These are phyloP conservation scores for Diplocarpon mali DNA, from an alignment of 2,329 filamentous ascomycete species.

Conservation along the genomic window DNA sequence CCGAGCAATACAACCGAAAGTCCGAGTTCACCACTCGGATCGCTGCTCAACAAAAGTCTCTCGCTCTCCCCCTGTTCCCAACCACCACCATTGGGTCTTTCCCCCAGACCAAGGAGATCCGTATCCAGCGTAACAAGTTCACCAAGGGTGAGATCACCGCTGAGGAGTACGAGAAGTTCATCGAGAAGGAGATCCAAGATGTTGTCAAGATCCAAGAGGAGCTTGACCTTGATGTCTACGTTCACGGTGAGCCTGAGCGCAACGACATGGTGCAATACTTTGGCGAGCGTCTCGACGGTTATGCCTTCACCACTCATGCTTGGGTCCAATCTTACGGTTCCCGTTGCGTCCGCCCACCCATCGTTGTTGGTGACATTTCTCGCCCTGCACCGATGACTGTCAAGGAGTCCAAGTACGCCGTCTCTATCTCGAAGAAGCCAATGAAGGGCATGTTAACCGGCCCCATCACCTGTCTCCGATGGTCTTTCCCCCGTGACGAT, in stretches of 20 bases:
- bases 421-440: conserved; percentile 91
- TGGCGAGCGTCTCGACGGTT: conserved; percentile 91
- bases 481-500: conserved; percentile 99
- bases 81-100: conserved; percentile 99
- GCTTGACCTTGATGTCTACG: conserved; percentile 91
- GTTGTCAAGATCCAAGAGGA: conserved; percentile 97
- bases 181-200: conserved; percentile 95
- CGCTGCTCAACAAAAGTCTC: conserved; percentile 77
- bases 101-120: conserved; percentile 99
- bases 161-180: conserved; percentile 95
- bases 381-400: conserved; percentile 96
- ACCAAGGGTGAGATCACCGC: conserved; percentile 95
- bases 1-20: conserved; percentile 84
- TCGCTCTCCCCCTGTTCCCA: conserved; percentile 92
- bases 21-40: conserved; percentile 80
- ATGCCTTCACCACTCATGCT: conserved; percentile 96
- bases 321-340: conserved; percentile 99
- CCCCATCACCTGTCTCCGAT: conserved; percentile 95
- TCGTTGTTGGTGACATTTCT: conserved; percentile 97
- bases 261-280: conserved; percentile 99
- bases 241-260: conserved; percentile 98
- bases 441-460: conserved; percentile 99
- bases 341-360: conserved; percentile 94
- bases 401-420: conserved; percentile 99
- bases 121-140: conserved; percentile 92